Base-by-base conservation (phyloP, 1,139 yeast genomes). In the Torulaspora pretoriensis region DNA sequence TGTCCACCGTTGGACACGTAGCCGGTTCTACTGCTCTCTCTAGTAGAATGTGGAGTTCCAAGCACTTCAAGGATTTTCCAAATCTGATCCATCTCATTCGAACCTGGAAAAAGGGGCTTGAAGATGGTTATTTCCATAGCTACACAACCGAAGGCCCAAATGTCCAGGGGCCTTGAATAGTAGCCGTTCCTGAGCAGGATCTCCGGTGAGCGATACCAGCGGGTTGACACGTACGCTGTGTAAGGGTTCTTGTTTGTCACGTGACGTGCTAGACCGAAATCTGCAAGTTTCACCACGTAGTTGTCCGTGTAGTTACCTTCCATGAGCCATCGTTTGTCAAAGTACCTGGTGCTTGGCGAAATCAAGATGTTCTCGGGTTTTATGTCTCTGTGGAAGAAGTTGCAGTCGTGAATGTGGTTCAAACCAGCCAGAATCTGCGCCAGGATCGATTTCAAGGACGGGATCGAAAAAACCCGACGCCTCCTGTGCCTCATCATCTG, bases 141-240 rank as follows among this genome's bases (percentile, higher is more conserved):
- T 38, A 92, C 87, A 24, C 83, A 75, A 1, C 95, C 97, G 68
- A 88, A 85, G 0, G 97, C 96, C 97, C 97, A 92, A 33, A 90
- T 77, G 69, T 92, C 98, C 34, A 88, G 78, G 0, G 95, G 89
- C 42, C 71, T 75, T 0, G 92, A 78, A 63, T 92, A 88, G 55
- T 67, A 68, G 7, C 74, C 74, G 51, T 78, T 77, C 50, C 92
- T 74, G 46, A 92, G 70, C 35, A 92, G 71, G 35, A 92, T 83
- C 65, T 92, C 98, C 0, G 98, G 98, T 0, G 97, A 82, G 49
- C 98, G 73, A 63, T 92, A 92, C 97, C 97, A 92, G 56, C 98
- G 75, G 0, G 97, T 92, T 0, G 96, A 85, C 6, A 92, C 94
- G 58, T 92, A 92, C 0, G 85, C 78, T 0, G 95, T 83, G 60